A percentile compares a stretch with the other conserved stretches of the same genome.
These are phyloP conservation scores for Aspergillus sojae DNA, from an alignment of 2,329 filamentous ascomycete species.

Conservation along the genomic window DNA sequence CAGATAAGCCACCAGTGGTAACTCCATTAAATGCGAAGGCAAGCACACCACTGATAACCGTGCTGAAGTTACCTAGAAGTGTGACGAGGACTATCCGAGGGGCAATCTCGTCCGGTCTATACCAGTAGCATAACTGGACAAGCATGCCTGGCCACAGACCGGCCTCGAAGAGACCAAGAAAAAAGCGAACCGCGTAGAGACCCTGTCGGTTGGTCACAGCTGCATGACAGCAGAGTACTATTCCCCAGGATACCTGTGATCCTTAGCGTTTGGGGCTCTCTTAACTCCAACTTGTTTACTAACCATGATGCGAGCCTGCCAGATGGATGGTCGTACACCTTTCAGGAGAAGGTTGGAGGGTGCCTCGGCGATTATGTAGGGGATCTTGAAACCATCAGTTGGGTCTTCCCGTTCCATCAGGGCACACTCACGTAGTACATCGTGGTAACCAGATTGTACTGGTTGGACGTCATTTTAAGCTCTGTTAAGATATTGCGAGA, in stretches of 20 bases:
- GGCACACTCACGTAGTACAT: conserved; percentile 7
- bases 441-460: conserved; percentile 10
- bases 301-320: conserved; percentile 12
- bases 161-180: conserved; percentile 12
- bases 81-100: conserved; percentile 3
- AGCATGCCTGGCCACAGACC: conserved; percentile 11
- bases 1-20: not conserved
- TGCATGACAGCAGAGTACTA: conserved; percentile 9
- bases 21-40: conserved; percentile 11
- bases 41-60: conserved; percentile 10
- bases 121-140: conserved; percentile 13
- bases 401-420: too few species aligned
- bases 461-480: conserved; percentile 8
- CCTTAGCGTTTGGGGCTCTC: not conserved
- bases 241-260: conserved; percentile 1
- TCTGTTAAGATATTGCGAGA: conserved; percentile 7
- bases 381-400: not conserved
- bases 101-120: conserved; percentile 9
- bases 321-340: conserved; percentile 6
- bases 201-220: conserved; percentile 9
- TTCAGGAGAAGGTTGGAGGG: conserved; percentile 10
- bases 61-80: conserved; percentile 2
- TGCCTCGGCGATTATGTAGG: conserved; percentile 9
- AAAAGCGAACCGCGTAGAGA: conserved; percentile 11
- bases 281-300: not conserved